phyloP scores from a whole-genome alignment of 768 basidiomycete genomes.

The Termitomyces sp. region DNA sequence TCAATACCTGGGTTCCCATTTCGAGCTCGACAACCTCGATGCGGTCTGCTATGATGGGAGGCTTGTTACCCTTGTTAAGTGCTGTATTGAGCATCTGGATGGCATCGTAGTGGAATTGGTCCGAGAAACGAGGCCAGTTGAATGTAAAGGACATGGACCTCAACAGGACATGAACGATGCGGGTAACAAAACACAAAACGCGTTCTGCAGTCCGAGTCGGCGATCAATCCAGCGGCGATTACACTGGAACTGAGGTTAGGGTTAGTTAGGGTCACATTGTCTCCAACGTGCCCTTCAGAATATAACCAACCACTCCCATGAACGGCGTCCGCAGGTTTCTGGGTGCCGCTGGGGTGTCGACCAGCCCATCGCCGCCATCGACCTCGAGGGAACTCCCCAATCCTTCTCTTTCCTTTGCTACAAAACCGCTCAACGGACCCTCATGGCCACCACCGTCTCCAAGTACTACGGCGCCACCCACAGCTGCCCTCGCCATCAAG shows the following conservation, averaged over 20 bases:
- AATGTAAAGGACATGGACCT: conserved; percentile 81
- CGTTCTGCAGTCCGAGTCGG: not conserved
- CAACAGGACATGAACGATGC: conserved; percentile 8
- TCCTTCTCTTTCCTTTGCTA: conserved; percentile 21
- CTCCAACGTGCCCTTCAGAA: not conserved
- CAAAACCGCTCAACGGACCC: conserved; percentile 28
- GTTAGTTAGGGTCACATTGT: conserved; percentile 16
- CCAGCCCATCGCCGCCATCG: conserved; percentile 24
- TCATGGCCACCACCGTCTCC: conserved; percentile 46
- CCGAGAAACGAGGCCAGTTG: conserved; percentile 95
- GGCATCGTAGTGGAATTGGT: conserved; percentile 94
- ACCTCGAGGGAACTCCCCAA: conserved; percentile 17
- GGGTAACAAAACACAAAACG: not conserved
- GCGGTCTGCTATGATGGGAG: conserved; percentile 94
- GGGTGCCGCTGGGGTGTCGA: conserved; percentile 32
- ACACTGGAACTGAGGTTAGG: conserved; percentile 18
- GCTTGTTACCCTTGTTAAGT: conserved; percentile 96
- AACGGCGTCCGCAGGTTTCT: conserved; percentile 72
- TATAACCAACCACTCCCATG: conserved; percentile 35
- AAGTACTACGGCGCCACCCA: conserved; percentile 27
- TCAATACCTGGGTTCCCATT: conserved; percentile 91
- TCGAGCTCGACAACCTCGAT: conserved; percentile 99
- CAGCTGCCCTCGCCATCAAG: conserved; percentile 47
- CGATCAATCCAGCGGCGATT: not conserved
- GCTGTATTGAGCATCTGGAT: conserved; percentile 96